A percentile compares a stretch with the other conserved stretches of the same genome.
Evolutionary conservation across 495 filamentous ascomycete genomes (phyloP).

Genomic region (Penicillium pancosmium): DNA sequence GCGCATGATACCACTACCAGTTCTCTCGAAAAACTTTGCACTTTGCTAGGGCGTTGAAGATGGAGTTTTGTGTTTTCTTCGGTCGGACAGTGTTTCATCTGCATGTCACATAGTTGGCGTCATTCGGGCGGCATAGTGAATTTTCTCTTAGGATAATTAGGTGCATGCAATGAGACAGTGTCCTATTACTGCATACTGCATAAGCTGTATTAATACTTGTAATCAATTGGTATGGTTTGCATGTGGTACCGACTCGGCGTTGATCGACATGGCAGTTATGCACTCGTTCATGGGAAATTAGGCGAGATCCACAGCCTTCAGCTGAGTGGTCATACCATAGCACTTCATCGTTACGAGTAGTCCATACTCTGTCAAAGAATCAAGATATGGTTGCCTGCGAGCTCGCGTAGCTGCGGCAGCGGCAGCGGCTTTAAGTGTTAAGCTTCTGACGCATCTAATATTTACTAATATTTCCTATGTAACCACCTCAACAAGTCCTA

Average conservation of each 20-base stretch:
- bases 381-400: background rate
- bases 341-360: no score
- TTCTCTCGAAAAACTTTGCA: background rate
- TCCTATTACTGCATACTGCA: background rate
- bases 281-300: no score
- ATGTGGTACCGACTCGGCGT: no score
- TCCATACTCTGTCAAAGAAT: no score
- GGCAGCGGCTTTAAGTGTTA: background rate
- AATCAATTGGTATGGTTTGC: no score
- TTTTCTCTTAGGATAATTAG: background rate
- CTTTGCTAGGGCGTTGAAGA: background rate
- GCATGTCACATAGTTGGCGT: constrained; percentile 3
- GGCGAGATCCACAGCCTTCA: no score
- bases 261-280: no score
- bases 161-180: background rate
- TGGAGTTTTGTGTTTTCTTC: background rate
- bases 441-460: background rate
- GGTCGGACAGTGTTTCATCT: constrained; percentile 2
- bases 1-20: background rate
- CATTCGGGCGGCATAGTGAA: background rate
- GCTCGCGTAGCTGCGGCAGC: background rate
- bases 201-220: background rate
- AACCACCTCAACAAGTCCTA: no score
- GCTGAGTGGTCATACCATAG: background rate
- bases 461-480: background rate